Conservation (phyloP, 2,329 filamentous ascomycete species). For the Penicillium sp. region DNA sequence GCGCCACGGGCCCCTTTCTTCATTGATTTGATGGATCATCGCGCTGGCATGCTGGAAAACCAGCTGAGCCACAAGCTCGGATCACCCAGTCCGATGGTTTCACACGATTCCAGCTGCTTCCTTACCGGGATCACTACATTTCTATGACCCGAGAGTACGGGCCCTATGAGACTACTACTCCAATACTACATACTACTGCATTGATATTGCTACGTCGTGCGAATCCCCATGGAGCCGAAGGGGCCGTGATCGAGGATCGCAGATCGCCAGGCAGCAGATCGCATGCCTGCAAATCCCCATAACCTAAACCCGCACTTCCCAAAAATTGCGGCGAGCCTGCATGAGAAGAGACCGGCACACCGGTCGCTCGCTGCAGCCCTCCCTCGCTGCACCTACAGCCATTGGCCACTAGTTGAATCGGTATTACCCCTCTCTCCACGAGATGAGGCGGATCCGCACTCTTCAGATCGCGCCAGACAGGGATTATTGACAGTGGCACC, state of each 20-base stretch:
- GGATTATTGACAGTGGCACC: not conserved
- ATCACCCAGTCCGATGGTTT: conserved; percentile 12
- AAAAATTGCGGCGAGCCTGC: conserved; percentile 7
- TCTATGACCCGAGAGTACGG: not conserved
- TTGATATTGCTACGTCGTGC: not conserved
- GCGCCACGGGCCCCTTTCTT: conserved; percentile 8
- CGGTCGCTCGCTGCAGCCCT: not conserved
- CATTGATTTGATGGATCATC: conserved; percentile 5
- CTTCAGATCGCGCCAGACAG: conserved; percentile 2
- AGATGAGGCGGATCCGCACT: not conserved
- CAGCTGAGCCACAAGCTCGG: conserved; percentile 32
- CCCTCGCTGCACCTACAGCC: not conserved
- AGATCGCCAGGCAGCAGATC: conserved; percentile 8
- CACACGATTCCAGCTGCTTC: not conserved
- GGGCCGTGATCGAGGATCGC: conserved; percentile 1
- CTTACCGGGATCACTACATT: not conserved
- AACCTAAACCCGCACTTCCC: conserved; percentile 4
- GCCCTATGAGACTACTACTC: not conserved
- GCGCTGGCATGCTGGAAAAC: not conserved
- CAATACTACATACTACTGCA: not conserved
- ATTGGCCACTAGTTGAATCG: conserved; percentile 10
- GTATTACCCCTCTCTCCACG: conserved; percentile 4
- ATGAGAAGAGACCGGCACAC: not conserved
- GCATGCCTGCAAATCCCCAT: conserved; percentile 4
- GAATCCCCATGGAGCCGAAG: not conserved